Base-by-base conservation (phyloP, 495 filamentous ascomycete genomes). In the Hyaloscypha variabilis region DNA sequence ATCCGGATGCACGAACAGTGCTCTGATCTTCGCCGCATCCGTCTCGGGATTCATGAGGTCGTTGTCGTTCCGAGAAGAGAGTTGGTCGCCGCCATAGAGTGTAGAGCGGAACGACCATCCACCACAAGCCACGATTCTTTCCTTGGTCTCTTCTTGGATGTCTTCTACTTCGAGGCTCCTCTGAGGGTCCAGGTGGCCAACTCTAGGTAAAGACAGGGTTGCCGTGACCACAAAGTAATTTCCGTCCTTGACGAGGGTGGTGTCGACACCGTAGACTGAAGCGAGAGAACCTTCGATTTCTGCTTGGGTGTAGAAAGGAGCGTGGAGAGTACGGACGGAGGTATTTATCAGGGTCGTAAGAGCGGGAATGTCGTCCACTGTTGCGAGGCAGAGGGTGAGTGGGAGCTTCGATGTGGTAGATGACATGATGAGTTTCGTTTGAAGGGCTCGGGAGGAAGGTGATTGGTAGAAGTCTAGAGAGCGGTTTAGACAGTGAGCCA, bases 11-110 rank as follows among this genome's bases (percentile, higher is more conserved):
- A 68, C 66, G 26, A 64, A 64, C 14, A 64, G 19, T 1, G 66
- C 66, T 36, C 62, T 64, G 26, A 68, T 60, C 56, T 68, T 68
- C 0, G 61, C 62, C 11, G 66, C 54, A 51, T 60, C 55, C 2
- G 25, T 60, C 10, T 28, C 36, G 2, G 66, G 61, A 30, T 60
- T 39, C 50, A 68, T 28, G 21, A 61, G 6, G 6, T 60, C 17
- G 6, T 19, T 23, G 21, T 64, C 56, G 24, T 64, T 29, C 21
- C 64, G 64, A 2, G 50, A 42, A 8, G 34, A 36, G 50, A 56
- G 62, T 31, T 49, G 34, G 36, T 67, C 58, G 0, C 64, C 58
- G 8, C 64, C 64, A 29, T 62, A 67, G 10, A 60, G 56, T 1
- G 55, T 60, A 13, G 8, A 23, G 24, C 66, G 66, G 26, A 42